Evolutionary conservation across 2,329 filamentous ascomycete species (phyloP).

Genomic region (Pseudogymnoascus sp.): DNA sequence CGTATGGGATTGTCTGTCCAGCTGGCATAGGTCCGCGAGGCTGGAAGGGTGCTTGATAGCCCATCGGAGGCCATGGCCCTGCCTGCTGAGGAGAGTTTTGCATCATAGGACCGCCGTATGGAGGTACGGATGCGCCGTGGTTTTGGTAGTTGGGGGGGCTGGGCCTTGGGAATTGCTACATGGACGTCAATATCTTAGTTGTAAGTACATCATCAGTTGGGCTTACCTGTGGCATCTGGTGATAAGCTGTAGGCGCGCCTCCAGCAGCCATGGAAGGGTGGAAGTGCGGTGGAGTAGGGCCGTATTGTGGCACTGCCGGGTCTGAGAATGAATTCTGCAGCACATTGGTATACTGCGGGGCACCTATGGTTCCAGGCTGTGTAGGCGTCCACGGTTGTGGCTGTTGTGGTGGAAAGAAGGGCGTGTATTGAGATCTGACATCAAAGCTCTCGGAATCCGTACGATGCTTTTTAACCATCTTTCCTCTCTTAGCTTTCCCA

Average conservation of each 20-base stretch:
- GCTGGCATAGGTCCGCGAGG: conserved; percentile 21
- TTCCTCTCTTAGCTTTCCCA: conserved; percentile 62
- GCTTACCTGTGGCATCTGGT: conserved; percentile 20
- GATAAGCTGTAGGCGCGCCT: conserved; percentile 35
- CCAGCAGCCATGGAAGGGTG: conserved; percentile 25
- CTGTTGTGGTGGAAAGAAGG: conserved; percentile 55
- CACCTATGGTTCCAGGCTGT: conserved; percentile 46
- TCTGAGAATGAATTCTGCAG: conserved; percentile 31
- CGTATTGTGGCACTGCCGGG: conserved; percentile 37
- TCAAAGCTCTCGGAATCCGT: conserved; percentile 62
- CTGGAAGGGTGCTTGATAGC: conserved; percentile 27
- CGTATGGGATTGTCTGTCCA: conserved; percentile 50
- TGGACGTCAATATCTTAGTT: conserved; percentile 9
- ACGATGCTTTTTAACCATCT: conserved; percentile 55
- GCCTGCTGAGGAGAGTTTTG: conserved; percentile 25
- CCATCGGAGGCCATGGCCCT: conserved; percentile 26
- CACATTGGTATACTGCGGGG: conserved; percentile 42
- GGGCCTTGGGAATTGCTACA: conserved; percentile 26
- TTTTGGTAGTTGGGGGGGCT: conserved; percentile 27
- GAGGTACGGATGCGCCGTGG: conserved; percentile 28
- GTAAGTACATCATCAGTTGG: conserved; percentile 17
- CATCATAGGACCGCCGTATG: conserved; percentile 29
- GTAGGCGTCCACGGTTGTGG: conserved; percentile 50
- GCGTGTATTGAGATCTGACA: conserved; percentile 61
- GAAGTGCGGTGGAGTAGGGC: conserved; percentile 27